These are phyloP conservation scores for Mucor circinelloides DNA, from an alignment of 371 early-diverging fungal genomes.

Conservation along the genomic window DNA sequence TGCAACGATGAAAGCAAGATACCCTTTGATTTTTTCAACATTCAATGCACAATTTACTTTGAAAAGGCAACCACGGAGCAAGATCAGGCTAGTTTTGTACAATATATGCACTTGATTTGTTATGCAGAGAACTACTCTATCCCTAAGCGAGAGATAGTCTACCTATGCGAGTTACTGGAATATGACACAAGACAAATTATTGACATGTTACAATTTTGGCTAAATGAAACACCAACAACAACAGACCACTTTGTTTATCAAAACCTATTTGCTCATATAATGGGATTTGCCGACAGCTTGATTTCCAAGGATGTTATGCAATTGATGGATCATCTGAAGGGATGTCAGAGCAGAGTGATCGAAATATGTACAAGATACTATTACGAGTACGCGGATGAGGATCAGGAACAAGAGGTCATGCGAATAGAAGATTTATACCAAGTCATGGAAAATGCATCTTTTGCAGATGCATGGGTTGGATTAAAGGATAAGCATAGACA, in stretches of 20 bases:
- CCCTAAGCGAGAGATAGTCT: conserved; percentile 24
- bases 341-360: not conserved
- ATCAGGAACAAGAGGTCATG: conserved; percentile 1
- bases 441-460: conserved; percentile 13
- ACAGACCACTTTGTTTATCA: not conserved
- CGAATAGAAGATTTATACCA: conserved; percentile 6
- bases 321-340: conserved; percentile 5
- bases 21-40: conserved; percentile 28
- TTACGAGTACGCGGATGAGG: not conserved
- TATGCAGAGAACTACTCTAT: conserved; percentile 8
- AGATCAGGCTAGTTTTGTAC: conserved; percentile 16
- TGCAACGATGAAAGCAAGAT: conserved; percentile 55
- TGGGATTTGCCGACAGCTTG: conserved; percentile 7
- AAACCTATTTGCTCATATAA: conserved; percentile 12
- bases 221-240: conserved; percentile 4
- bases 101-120: conserved; percentile 40
- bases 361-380: conserved; percentile 10
- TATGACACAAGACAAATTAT: conserved; percentile 34
- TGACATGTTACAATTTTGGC: conserved; percentile 39
- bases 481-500: conserved; percentile 11
- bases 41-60: conserved; percentile 25
- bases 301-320: not conserved
- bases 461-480: conserved; percentile 25
- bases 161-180: conserved; percentile 20
- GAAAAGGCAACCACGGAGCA: conserved; percentile 9